Percentiles rank a stretch among this genome's conserved stretches.
Conservation (phyloP, 371 early-diverging fungal genomes). For the Actinomortierella ambigua region DNA sequence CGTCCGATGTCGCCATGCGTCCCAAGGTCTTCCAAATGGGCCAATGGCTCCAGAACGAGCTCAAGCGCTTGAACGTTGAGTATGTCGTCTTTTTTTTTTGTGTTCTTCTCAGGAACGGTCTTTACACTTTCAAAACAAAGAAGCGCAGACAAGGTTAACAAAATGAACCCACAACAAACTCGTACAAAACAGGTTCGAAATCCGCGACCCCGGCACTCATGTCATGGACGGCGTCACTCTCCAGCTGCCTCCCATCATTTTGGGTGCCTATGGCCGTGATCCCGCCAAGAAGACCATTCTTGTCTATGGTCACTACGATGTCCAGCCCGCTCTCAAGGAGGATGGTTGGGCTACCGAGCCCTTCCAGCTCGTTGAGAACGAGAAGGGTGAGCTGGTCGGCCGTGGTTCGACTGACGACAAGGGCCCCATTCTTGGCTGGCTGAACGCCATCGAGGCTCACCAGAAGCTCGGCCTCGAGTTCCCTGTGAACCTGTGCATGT, state of each 20-base stretch:
- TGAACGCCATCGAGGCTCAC: constrained; percentile 93
- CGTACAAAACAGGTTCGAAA: constrained; percentile 49
- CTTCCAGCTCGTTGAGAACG: constrained; percentile 85
- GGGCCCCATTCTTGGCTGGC: constrained; percentile 94
- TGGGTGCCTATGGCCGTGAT: constrained; percentile 90
- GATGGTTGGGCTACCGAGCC: constrained; percentile 98
- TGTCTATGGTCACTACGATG: constrained; percentile 96
- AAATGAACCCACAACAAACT: not conserved
- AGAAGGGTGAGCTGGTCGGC: constrained; percentile 84
- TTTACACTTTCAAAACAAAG: not conserved
- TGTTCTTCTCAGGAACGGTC: not conserved
- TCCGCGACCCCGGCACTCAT: constrained; percentile 85
- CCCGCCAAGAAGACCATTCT: constrained; percentile 93
- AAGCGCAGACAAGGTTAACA: no score
- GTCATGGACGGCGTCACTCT: constrained; percentile 77
- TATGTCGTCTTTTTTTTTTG: constrained; percentile 17
- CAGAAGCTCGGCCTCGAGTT: constrained; percentile 86
- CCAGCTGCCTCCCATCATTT: constrained; percentile 90
- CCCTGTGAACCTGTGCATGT: constrained; percentile 93
- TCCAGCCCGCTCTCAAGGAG: constrained; percentile 92
- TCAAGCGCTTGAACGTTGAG: constrained; percentile 79
- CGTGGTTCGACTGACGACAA: constrained; percentile 97
- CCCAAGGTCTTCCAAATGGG: constrained; percentile 92
- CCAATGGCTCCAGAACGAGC: constrained; percentile 79
- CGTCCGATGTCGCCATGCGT: constrained; percentile 76